Base-by-base conservation (phyloP, 208 protist species). In the Trypanosoma brucei region DNA sequence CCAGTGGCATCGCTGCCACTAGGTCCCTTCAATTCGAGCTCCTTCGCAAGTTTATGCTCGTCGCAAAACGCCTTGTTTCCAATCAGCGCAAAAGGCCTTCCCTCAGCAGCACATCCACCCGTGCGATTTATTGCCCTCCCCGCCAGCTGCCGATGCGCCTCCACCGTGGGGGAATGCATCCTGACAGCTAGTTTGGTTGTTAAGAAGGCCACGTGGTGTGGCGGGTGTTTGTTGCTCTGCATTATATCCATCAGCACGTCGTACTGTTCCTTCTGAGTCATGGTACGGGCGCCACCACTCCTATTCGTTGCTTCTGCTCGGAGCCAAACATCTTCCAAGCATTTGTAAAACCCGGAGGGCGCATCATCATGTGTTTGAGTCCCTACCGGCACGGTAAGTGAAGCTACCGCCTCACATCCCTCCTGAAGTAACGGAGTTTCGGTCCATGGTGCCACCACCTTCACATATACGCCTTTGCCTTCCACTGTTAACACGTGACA, bases 381-480 rank as follows among this genome's bases (percentile, higher is more conserved):
- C 57, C 9, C 34, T 34, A 64, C 39, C 22, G 48, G 55, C 42
- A 38, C 72, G 31, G 71, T 58, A n/a, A n/a, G 59, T 31, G 68
- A 68, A 2, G 44, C 68, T 0, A 61, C 72, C 74, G 73, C 77
- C 53, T 91, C 84, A 64, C 84, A 91, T 7, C 76, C 80, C 54
- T 91, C 84, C 44, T 86, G 81, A 34, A 86, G 51, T 3, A 87
- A 55, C 2, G 79, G 55, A 1, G 81, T 91, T 37, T 91, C 84
- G 3, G 63, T 84, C 84, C 84, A 91, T 30, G 78, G 75, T 0
- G 84, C 78, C 55, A 78, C 70, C 39, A 91, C 48, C 35, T 57
- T 73, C 14, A 76, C 76, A 30, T 73, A 62, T 39, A 87, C 70
- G 31, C 73, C 79, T 57, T 81, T 86, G 5, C 50, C 75, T 0